A percentile compares a stretch with the other conserved stretches of the same genome.
Conservation (phyloP, 139 green algal species). For the Coelastrella sp. region DNA sequence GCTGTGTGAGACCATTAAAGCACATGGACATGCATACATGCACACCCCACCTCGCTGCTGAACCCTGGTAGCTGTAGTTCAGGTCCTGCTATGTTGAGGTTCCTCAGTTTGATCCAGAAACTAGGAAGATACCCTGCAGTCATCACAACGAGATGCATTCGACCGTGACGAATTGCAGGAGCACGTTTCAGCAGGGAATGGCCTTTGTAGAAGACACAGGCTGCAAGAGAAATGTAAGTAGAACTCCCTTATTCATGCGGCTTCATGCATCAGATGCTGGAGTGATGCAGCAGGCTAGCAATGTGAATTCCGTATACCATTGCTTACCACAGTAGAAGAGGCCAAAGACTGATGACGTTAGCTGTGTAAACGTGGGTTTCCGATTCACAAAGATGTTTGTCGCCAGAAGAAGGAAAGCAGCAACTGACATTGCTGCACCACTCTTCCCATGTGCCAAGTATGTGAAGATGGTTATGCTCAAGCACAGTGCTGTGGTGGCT, state of each 20-base stretch:
- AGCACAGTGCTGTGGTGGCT: slow-evolving; percentile 77
- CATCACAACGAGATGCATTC: no score
- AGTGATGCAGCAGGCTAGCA: neutral
- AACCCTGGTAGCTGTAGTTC: slow-evolving; percentile 44
- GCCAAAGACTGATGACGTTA: slow-evolving; percentile 88
- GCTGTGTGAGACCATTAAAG: no score
- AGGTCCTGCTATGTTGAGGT: slow-evolving; percentile 65
- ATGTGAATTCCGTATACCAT: neutral
- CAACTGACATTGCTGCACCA: slow-evolving; percentile 73
- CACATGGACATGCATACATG: neutral
- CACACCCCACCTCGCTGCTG: slow-evolving; percentile 5
- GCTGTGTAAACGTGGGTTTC: slow-evolving; percentile 85
- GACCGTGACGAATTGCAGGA: no score
- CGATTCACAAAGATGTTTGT: slow-evolving; percentile 76
- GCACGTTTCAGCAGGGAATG: no score
- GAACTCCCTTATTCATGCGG: no score
- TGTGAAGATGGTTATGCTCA: slow-evolving; percentile 71
- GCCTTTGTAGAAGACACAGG: no score
- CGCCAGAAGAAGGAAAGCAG: slow-evolving; percentile 84
- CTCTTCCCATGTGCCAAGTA: slow-evolving; percentile 53
- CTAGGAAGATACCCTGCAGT: slow-evolving; percentile 89
- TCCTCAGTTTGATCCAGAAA: slow-evolving; percentile 94
- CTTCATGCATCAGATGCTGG: no score
- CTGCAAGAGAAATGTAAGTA: no score
- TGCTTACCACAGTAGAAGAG: slow-evolving; percentile 93